Conservation (phyloP, 805 yeast species). For the Metschnikowia shivogae region DNA sequence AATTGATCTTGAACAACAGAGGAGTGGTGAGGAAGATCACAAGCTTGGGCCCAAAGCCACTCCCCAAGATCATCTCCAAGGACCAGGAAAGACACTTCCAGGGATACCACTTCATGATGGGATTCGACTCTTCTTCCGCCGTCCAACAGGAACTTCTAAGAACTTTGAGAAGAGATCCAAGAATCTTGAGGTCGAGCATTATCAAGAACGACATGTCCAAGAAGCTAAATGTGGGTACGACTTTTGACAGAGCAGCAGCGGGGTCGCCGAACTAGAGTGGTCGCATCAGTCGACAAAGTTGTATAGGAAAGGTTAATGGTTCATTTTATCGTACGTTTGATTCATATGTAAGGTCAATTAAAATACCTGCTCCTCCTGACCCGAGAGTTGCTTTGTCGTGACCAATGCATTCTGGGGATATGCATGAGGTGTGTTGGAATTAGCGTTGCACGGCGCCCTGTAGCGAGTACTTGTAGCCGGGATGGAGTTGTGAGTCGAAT, state of each 20-base stretch:
- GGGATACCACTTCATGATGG: constrained; percentile 82
- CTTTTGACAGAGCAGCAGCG: constrained; percentile 43
- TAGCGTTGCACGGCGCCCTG: background rate
- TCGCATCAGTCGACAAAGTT: background rate
- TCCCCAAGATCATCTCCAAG: constrained; percentile 78
- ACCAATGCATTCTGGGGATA: background rate
- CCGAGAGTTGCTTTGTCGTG: background rate
- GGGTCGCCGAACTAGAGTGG: constrained; percentile 9
- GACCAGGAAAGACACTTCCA: constrained; percentile 88
- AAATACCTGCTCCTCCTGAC: background rate
- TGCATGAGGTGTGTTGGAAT: background rate
- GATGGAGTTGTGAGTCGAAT: background rate
- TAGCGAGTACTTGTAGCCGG: background rate
- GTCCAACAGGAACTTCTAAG: constrained; percentile 84
- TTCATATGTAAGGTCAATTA: constrained; percentile 4
- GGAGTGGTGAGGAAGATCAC: constrained; percentile 87
- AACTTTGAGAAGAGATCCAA: constrained; percentile 81
- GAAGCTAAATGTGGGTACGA: constrained; percentile 52
- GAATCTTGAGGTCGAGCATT: constrained; percentile 77
- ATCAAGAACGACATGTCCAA: constrained; percentile 56
- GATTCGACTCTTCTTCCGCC: constrained; percentile 80
- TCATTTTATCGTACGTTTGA: background rate
- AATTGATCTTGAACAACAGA: constrained; percentile 77
- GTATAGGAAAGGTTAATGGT: constrained; percentile 4
- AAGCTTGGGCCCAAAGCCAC: constrained; percentile 70